phyloP scores from a whole-genome alignment of 2,329 filamentous ascomycete genomes.

The Aspergillus sp. region DNA sequence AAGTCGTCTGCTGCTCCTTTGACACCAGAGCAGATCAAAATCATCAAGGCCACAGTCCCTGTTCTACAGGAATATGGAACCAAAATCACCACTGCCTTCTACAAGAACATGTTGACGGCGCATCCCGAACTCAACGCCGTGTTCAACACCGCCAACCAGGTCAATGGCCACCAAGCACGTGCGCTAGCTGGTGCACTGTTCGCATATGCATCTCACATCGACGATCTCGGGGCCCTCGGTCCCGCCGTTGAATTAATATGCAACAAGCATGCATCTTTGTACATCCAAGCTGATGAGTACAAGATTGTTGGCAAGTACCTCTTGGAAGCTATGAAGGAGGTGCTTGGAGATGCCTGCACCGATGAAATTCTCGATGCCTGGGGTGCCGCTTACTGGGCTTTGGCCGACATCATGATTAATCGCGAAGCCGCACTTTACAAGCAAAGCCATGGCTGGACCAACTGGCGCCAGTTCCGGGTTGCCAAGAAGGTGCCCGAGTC shows the following conservation, averaged over 20 bases:
- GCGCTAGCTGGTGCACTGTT: constrained; percentile 70
- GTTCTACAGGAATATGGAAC: constrained; percentile 68
- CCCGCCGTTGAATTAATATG: constrained; percentile 68
- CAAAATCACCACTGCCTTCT: constrained; percentile 71
- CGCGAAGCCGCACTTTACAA: constrained; percentile 66
- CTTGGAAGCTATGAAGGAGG: constrained; percentile 65
- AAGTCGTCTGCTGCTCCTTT: constrained; percentile 35
- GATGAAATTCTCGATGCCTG: constrained; percentile 66
- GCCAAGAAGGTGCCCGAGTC: constrained; percentile 66
- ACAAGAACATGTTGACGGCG: constrained; percentile 66
- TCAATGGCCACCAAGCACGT: constrained; percentile 66
- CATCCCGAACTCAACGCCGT: constrained; percentile 68
- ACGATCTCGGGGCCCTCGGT: constrained; percentile 63
- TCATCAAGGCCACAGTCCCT: constrained; percentile 71
- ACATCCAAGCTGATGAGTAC: constrained; percentile 70
- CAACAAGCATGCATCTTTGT: constrained; percentile 73
- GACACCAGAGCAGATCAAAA: constrained; percentile 62
- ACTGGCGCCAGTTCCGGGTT: constrained; percentile 69
- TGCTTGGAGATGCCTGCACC: constrained; percentile 69
- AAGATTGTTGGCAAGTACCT: constrained; percentile 70
- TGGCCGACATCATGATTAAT: constrained; percentile 72
- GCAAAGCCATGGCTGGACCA: constrained; percentile 61
- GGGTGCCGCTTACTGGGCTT: constrained; percentile 70
- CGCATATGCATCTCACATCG: constrained; percentile 71
- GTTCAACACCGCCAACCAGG: constrained; percentile 72